Evolutionary conservation across 768 basidiomycete genomes (phyloP).

Genomic region (Mycena metata): DNA sequence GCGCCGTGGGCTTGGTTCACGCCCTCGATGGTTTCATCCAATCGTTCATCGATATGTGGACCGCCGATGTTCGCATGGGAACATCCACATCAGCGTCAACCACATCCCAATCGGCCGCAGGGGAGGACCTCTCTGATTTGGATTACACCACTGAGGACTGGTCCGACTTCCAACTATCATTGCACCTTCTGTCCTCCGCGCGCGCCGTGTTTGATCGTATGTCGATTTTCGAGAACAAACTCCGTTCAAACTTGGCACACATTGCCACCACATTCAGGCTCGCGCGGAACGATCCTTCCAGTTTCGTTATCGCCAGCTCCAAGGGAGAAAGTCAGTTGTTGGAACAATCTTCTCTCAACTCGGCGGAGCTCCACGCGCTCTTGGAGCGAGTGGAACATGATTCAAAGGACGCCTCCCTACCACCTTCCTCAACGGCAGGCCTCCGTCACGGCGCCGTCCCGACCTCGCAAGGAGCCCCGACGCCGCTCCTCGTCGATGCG

Average conservation of each 20-base stretch:
- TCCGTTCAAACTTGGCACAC: slow-evolving; percentile 71
- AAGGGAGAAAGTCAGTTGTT: slow-evolving; percentile 82
- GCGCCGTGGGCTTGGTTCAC: slow-evolving; percentile 76
- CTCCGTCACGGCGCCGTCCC: slow-evolving; percentile 44
- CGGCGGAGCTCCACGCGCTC: slow-evolving; percentile 76
- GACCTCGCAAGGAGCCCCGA: slow-evolving; percentile 41
- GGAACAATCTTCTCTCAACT: slow-evolving; percentile 88
- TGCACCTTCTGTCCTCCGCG: slow-evolving; percentile 88
- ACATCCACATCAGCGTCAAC: slow-evolving; percentile 46
- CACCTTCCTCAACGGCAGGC: slow-evolving; percentile 48
- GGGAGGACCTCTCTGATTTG: slow-evolving; percentile 79
- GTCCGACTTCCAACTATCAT: slow-evolving; percentile 83
- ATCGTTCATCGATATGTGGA: slow-evolving; percentile 77
- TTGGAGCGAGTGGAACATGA: slow-evolving; percentile 67
- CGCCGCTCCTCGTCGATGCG: slow-evolving; percentile 66
- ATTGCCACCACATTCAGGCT: slow-evolving; percentile 72
- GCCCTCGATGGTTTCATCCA: slow-evolving; percentile 81
- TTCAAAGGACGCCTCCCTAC: slow-evolving; percentile 41
- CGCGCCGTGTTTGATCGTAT: slow-evolving; percentile 80
- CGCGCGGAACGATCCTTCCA: slow-evolving; percentile 65
- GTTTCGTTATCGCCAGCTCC: slow-evolving; percentile 68
- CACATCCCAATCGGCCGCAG: slow-evolving; percentile 50
- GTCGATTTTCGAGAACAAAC: slow-evolving; percentile 74
- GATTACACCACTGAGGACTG: slow-evolving; percentile 94
- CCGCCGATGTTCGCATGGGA: slow-evolving; percentile 62